Base-by-base conservation (phyloP, 2,329 filamentous ascomycete genomes). In the Ascochyta clinopodiicola region DNA sequence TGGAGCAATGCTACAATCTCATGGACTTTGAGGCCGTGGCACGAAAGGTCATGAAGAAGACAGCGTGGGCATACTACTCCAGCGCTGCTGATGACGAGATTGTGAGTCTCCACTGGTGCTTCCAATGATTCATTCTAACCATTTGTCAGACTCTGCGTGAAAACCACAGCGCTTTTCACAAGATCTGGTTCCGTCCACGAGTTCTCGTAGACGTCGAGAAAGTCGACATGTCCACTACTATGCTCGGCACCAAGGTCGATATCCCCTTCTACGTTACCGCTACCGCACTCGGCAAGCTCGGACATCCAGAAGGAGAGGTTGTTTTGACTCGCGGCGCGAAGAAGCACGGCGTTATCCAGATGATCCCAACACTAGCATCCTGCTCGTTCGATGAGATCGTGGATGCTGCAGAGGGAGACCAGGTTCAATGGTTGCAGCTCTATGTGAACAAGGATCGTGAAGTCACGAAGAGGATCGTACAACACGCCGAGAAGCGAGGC, bases 301-400 rank as follows among this genome's bases (percentile, higher is more conserved):
- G 95, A 55, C 85, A 99, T 73, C 90, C 90, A 0, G 95, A 98
- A 76, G 95, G 95, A 66, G 95, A 99, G 77, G 92, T 97, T 5
- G 82, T 96, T 9, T 84, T 99, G 54, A 98, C 95, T 0, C 85
- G 88, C 53, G 92, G 92, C 15, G 89, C 95, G 2, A 83, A 84
- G 73, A 91, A 89, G 71, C 94, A 98, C 82, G 86, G 93, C 71
- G 89, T 98, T 46, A 86, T 98, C 59, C 95, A 99, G 78, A 99
- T 99, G 95, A 98, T 99, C 59, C 95, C 95, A 2, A 99, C 95
- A 3, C 83, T 99, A 6, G 95, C 95, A 2, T 97, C 92, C 2
- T 98, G 95, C 80, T 95, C 92, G 1, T 97, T 99, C 69, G 95
- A 99, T 79, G 94, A 99, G 78, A 96, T 99, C 56, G 82, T 96